A percentile compares a stretch with the other conserved stretches of the same genome.
Evolutionary conservation across 2,329 filamentous ascomycete genomes (phyloP).

Genomic region (Chlorencoelia australis): DNA sequence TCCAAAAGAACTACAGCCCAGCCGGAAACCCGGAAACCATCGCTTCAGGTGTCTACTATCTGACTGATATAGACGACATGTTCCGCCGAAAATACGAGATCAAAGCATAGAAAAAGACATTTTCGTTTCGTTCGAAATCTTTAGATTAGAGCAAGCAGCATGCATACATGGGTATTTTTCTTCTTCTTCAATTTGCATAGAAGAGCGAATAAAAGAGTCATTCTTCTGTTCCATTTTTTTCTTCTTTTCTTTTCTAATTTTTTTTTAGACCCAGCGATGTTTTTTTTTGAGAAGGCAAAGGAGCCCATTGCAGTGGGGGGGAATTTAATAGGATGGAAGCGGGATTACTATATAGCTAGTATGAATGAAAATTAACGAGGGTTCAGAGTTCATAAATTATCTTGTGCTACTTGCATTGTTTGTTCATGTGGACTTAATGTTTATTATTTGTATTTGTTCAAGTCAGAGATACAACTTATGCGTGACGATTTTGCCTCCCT

Average conservation of each 20-base stretch:
- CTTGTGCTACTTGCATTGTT: too few relatives aligned
- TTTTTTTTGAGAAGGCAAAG: background rate
- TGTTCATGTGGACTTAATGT: too few relatives aligned
- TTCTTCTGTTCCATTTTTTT: slow-evolving; percentile 1
- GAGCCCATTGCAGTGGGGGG: background rate
- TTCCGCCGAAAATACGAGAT: slow-evolving; percentile 71
- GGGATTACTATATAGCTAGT: too few relatives aligned
- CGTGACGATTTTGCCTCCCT: too few relatives aligned
- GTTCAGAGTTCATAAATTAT: too few relatives aligned
- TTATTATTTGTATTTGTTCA: too few relatives aligned
- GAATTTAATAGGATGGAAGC: background rate
- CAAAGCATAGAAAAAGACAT: slow-evolving; percentile 45
- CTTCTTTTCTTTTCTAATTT: background rate
- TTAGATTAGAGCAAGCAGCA: background rate
- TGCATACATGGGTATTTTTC: background rate
- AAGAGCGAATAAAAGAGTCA: background rate
- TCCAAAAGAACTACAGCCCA: slow-evolving; percentile 70
- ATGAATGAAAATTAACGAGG: too few relatives aligned
- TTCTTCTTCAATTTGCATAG: slow-evolving; percentile 1
- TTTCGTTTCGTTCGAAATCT: slow-evolving; percentile 1
- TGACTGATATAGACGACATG: slow-evolving; percentile 74
- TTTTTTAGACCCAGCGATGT: background rate
- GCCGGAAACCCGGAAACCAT: slow-evolving; percentile 59
- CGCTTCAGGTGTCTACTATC: slow-evolving; percentile 61
- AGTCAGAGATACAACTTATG: too few relatives aligned